Evolutionary conservation across 1,284 basidiomycete genomes (phyloP), one percentile per base, ranked within the genome.

Genomic region (Microbotryum lychnidis-dioicae): DNA sequence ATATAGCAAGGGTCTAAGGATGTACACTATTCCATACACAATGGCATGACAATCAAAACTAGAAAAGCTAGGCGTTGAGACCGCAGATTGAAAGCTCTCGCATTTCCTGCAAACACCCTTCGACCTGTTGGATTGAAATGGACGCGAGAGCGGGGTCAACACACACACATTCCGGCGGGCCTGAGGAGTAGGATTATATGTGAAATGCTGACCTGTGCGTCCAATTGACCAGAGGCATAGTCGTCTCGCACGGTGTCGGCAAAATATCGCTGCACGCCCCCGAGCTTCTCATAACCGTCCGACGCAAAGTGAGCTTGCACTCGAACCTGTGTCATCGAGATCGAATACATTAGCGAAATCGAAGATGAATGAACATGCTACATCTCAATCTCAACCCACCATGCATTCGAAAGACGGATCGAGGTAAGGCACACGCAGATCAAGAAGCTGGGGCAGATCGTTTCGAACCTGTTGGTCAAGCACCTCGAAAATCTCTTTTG

Each of bases 401-500:
- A 98, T 97, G 42, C 94, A 90, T 76, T 99, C 96, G 75, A 99
- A 97, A 69, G 89, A 92, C 1, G 96, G 96, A 75, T 98, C 94
- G 65, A 98, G 89, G 80, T 91, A 99, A 8, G 96, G 94, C 49
- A 98, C 87, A 45, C 96, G 87, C 27, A 97, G 83, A 71, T 97
- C 92, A 53, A 98, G 83, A 31, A 99, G 78, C 70, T 94, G 85
- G 0, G 96, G 96, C 8, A 99, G 80, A 72, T 98, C 96, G 31
- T 81, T 76, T 70, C 94, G 87, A 68, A 97, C 83, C 72, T 97
- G 92, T 37, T 90, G 84, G 74, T 99, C 97, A 65, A 98, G 81
- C 70, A 90, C 77, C 67, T 96, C 89, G 75, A 96, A 99, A 60
- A 97, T 84, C 73, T 94, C 87, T 73, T 89, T 89, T 12, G 90